Percentiles rank a stretch among this genome's conserved stretches.
These are phyloP conservation scores for Juglanconis juglandina DNA, from an alignment of 2,329 filamentous ascomycete species.

Conservation along the genomic window DNA sequence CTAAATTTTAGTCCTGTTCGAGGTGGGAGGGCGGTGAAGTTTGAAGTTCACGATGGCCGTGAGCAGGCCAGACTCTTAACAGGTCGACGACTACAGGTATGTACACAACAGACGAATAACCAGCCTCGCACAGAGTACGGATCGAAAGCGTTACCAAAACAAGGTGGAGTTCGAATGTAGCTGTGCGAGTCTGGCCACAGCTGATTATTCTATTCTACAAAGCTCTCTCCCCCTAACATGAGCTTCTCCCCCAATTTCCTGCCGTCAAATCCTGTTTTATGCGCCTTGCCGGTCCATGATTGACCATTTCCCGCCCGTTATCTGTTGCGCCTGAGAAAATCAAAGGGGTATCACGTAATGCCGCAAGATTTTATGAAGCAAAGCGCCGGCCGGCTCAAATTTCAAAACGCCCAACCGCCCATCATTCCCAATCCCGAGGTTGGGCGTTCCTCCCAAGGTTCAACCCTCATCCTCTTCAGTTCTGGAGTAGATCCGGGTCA, in stretches of 20 bases:
- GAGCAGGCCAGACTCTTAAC: too few relatives aligned
- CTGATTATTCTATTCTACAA: neutral
- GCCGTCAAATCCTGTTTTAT: neutral
- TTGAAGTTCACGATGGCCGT: too few relatives aligned
- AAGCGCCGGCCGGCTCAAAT: neutral
- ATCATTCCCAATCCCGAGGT: neutral
- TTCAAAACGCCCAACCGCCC: neutral
- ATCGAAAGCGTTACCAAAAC: too few relatives aligned
- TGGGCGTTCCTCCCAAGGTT: neutral
- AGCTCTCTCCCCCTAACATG: neutral
- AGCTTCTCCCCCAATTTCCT: neutral
- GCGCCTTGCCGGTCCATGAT: neutral
- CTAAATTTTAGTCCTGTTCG: too few relatives aligned
- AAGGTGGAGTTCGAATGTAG: too few relatives aligned
- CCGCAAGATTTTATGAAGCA: neutral
- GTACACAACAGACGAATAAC: too few relatives aligned
- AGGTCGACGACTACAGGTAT: too few relatives aligned
- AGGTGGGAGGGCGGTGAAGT: too few relatives aligned
- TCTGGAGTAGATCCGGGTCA: slow-evolving; percentile 1
- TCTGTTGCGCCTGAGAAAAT: neutral
- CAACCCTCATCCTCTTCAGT: neutral
- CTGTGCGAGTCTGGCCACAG: too few relatives aligned
- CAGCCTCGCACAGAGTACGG: neutral
- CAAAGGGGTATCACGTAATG: slow-evolving; percentile 8
- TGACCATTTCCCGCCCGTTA: neutral